phyloP scores from a whole-genome alignment of 202 grass and related monocot species.

The Digitaria exilis region DNA sequence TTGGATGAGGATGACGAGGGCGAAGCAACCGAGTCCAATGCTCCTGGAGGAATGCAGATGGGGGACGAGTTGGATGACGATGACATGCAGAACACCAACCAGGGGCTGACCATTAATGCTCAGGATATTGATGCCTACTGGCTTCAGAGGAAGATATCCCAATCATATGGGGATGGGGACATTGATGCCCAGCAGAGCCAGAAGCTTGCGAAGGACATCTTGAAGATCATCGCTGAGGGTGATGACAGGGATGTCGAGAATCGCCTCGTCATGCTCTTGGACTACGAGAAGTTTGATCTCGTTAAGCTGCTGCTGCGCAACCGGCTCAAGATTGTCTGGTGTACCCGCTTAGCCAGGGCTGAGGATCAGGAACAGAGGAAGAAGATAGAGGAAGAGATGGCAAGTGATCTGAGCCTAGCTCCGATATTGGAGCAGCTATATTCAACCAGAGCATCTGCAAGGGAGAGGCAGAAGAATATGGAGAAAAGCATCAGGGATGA shows the following conservation, averaged over 20 bases:
- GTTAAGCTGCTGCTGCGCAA: constrained; percentile 74
- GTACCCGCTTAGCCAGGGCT: constrained; percentile 76
- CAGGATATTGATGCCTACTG: constrained; percentile 96
- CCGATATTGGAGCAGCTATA: constrained; percentile 82
- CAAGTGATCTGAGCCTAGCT: constrained; percentile 43
- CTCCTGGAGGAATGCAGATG: constrained; percentile 84
- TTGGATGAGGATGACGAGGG: constrained; percentile 84
- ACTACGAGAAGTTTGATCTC: constrained; percentile 91
- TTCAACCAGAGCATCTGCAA: constrained; percentile 88
- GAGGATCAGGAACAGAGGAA: constrained; percentile 80
- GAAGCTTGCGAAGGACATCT: constrained; percentile 75
- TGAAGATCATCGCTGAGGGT: constrained; percentile 77
- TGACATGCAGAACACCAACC: constrained; percentile 67
- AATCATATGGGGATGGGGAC: constrained; percentile 68
- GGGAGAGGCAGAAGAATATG: constrained; percentile 82
- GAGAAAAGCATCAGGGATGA: constrained; percentile 91
- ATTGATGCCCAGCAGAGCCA: constrained; percentile 85
- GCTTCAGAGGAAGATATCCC: constrained; percentile 90
- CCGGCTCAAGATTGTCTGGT: constrained; percentile 88
- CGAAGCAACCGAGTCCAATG: constrained; percentile 50
- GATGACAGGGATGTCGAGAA: constrained; percentile 86
- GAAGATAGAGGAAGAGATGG: constrained; percentile 86
- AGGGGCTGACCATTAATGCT: constrained; percentile 71
- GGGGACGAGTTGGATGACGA: constrained; percentile 79
- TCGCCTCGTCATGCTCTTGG: constrained; percentile 70